Percentiles rank a stretch among this genome's conserved stretches.
Conservation (phyloP, 352 stramenopile genomes). For the Blastocystis hominis region DNA sequence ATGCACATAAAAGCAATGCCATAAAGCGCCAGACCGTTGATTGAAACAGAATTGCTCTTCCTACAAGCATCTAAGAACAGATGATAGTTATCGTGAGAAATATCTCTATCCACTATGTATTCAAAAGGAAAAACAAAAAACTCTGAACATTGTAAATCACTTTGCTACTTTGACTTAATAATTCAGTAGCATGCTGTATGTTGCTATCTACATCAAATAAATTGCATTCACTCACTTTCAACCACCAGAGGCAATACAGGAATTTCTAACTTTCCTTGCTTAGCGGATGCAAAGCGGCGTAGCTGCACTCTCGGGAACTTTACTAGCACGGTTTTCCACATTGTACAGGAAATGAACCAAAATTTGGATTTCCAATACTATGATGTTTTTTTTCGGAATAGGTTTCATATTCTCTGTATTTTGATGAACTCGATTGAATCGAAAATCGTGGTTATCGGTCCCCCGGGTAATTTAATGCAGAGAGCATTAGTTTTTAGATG, state of each 20-base stretch:
- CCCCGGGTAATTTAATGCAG: background rate
- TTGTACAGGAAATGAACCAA: background rate
- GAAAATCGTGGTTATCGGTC: slow-evolving; percentile 47
- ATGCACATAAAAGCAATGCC: background rate
- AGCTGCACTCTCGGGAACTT: background rate
- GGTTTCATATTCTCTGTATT: background rate
- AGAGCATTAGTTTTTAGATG: background rate
- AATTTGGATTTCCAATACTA: background rate
- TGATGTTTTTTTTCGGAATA: background rate
- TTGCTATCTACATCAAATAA: background rate
- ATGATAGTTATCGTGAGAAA: background rate
- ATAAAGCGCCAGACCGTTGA: background rate
- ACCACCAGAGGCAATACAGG: background rate
- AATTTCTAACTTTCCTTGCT: too few relatives aligned
- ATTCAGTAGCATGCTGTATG: background rate
- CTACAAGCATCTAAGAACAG: background rate
- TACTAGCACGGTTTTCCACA: background rate
- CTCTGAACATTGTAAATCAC: background rate
- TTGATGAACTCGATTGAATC: slow-evolving; percentile 45
- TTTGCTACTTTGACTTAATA: background rate
- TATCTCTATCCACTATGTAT: background rate
- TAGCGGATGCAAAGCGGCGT: background rate
- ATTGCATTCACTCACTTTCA: background rate
- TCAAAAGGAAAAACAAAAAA: background rate
- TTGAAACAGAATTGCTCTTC: background rate